These are phyloP conservation scores for Penicillium occitanis DNA, from an alignment of 2,329 filamentous ascomycete genomes.

Conservation along the genomic window DNA sequence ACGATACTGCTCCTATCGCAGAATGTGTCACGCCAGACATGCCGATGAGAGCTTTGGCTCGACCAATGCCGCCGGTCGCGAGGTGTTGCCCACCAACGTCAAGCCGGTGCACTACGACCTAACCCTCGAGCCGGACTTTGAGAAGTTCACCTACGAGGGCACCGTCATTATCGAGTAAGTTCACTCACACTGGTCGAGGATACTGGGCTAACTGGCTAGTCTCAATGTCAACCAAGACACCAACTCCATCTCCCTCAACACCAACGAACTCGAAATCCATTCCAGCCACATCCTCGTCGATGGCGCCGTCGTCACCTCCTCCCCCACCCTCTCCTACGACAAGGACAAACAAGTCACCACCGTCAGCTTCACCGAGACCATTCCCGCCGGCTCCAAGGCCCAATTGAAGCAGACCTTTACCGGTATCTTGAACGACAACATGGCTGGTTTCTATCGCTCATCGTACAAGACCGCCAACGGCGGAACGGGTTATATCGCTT, in stretches of 20 bases:
- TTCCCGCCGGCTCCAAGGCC: constrained; percentile 74
- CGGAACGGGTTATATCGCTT: constrained; percentile 76
- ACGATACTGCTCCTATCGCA: constrained; percentile 72
- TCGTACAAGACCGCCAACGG: constrained; percentile 85
- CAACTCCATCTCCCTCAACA: constrained; percentile 82
- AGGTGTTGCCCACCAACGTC: constrained; percentile 88
- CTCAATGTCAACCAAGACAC: constrained; percentile 83
- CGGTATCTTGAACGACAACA: constrained; percentile 83
- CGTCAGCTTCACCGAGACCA: constrained; percentile 70
- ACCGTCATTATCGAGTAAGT: constrained; percentile 75
- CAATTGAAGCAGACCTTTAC: constrained; percentile 75
- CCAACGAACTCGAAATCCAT: constrained; percentile 80
- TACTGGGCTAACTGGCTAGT: constrained; percentile 34
- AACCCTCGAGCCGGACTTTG: constrained; percentile 86
- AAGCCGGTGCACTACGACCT: constrained; percentile 90
- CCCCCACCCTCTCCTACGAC: constrained; percentile 69
- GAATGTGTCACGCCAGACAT: constrained; percentile 69
- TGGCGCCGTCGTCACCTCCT: constrained; percentile 59
- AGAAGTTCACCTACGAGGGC: constrained; percentile 83
- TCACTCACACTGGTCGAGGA: background rate
- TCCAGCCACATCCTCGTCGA: constrained; percentile 64
- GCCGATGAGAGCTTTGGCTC: constrained; percentile 56
- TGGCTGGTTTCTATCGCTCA: constrained; percentile 96
- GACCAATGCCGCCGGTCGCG: constrained; percentile 65
- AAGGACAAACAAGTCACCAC: constrained; percentile 78